Percentiles rank a stretch among this genome's conserved stretches.
These are phyloP conservation scores for Sporothrix dimorphospora DNA, from an alignment of 2,329 filamentous ascomycete genomes.

Conservation along the genomic window DNA sequence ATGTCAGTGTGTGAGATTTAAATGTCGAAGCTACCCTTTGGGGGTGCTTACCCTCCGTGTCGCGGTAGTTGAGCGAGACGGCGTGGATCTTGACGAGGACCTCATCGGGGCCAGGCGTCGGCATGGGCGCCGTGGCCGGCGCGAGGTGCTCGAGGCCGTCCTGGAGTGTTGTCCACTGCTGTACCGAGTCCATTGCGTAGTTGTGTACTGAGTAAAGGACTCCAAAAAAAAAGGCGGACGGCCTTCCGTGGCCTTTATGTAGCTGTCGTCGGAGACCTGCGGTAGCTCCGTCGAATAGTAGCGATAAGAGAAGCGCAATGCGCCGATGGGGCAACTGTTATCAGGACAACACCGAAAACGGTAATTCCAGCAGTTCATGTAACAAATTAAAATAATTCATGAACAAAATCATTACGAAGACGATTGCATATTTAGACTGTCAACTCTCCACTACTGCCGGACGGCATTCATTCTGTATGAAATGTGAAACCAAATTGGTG, in stretches of 20 bases:
- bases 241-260: background rate
- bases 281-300: background rate
- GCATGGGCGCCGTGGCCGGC: constrained; percentile 49
- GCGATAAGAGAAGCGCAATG: constrained; percentile 17
- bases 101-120: constrained; percentile 54
- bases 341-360: background rate
- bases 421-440: too few species aligned
- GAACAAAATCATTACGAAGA: too few species aligned
- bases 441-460: too few species aligned
- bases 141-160: constrained; percentile 59
- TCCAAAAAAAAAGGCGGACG: background rate
- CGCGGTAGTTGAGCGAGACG: constrained; percentile 55
- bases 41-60: constrained; percentile 49
- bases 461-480: too few species aligned
- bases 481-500: constrained; percentile 6
- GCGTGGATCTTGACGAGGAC: constrained; percentile 53
- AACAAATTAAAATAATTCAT: too few species aligned
- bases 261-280: background rate
- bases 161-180: constrained; percentile 60
- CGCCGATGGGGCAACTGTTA: constrained; percentile 6
- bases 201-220: background rate
- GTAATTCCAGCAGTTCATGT: too few species aligned
- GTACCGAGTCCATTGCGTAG: constrained; percentile 29
- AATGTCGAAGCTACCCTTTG: background rate
- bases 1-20: background rate